A percentile compares a stretch with the other conserved stretches of the same genome.
Conservation (phyloP, 2,329 filamentous ascomycete genomes). For the Chaetomium sp. region DNA sequence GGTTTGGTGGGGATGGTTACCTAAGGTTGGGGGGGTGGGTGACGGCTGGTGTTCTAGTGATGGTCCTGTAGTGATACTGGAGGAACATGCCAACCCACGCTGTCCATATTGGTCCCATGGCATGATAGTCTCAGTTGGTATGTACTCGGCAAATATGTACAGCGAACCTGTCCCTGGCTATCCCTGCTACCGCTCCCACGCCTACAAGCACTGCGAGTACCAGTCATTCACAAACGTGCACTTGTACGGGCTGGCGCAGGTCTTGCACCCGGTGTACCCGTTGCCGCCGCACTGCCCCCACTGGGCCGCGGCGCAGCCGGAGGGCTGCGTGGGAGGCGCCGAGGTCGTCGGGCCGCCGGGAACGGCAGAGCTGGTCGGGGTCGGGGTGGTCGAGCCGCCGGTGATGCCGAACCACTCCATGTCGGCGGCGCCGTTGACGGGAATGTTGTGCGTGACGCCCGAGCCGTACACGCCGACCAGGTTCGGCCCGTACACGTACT, state of each 20-base stretch:
- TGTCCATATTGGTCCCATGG: not conserved
- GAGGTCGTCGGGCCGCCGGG: conserved; percentile 15
- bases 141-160: not conserved
- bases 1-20: no score
- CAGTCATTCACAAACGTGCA: conserved; percentile 45
- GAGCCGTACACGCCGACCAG: conserved; percentile 42
- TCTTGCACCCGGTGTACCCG: conserved; percentile 42
- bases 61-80: no score
- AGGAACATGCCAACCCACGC: no score
- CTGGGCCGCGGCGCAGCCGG: conserved; percentile 34
- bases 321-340: conserved; percentile 3
- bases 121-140: not conserved
- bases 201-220: conserved; percentile 47
- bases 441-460: conserved; percentile 42
- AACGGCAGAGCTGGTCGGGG: conserved; percentile 7
- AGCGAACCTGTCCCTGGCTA: not conserved
- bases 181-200: not conserved
- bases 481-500: conserved; percentile 42
- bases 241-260: conserved; percentile 41
- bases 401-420: conserved; percentile 43
- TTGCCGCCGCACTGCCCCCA: conserved; percentile 46
- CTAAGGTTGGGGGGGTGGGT: no score
- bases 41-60: no score
- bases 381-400: conserved; percentile 10
- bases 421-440: conserved; percentile 40